A percentile compares a stretch with the other conserved stretches of the same genome.
Evolutionary conservation across 306 rosid species (phyloP).

Genomic region (Alnus rubra): DNA sequence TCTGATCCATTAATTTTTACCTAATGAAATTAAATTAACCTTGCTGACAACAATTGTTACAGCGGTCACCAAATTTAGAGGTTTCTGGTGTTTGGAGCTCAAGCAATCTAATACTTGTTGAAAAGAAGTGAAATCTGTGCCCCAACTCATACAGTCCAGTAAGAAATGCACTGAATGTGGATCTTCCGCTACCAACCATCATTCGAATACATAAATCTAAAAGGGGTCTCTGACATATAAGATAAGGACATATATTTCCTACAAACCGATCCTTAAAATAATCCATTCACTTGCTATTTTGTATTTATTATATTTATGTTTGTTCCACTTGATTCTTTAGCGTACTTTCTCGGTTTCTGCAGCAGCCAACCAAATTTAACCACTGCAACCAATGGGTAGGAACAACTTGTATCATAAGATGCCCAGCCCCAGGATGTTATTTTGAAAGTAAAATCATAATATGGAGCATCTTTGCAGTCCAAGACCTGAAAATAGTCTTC

Average conservation of each 20-base stretch:
- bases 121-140: neutral
- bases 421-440: neutral
- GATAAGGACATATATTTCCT: neutral
- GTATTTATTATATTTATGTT: neutral
- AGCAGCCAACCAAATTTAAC: neutral
- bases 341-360: neutral
- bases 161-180: neutral
- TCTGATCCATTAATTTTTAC: no score
- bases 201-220: neutral
- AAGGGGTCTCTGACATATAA: neutral
- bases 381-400: neutral
- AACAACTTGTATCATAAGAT: neutral
- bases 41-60: neutral
- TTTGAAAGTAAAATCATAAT: slow-evolving; percentile 35
- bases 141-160: neutral
- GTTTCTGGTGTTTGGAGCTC: neutral
- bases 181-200: neutral
- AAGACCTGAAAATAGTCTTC: slow-evolving; percentile 56
- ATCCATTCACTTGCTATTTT: neutral
- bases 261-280: no score
- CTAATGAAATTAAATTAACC: neutral
- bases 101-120: neutral
- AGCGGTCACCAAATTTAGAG: neutral
- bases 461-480: slow-evolving; percentile 68
- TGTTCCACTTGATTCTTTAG: neutral